Base-by-base conservation (phyloP, 2,329 filamentous ascomycete genomes). In the Westerdykella sp. region DNA sequence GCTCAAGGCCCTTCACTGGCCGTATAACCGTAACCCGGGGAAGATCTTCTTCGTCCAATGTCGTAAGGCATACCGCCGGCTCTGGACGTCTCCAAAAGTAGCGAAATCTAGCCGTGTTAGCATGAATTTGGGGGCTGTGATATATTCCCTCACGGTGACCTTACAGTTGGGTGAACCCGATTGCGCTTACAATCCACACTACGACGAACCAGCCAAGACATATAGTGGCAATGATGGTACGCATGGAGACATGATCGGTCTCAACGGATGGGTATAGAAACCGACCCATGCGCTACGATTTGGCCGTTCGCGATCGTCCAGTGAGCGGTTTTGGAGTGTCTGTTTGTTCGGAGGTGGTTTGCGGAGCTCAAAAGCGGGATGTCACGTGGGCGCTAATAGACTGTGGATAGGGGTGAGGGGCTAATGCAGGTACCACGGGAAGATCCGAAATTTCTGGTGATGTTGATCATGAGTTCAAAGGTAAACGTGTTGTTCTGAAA, bases 21-120 rank as follows among this genome's bases (percentile, higher is more conserved):
- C 93, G 85, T 54, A 98, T 89, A 47, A 95, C 78, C 25, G 93
- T 97, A 57, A 98, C 77, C 69, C 87, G 83, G 13, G 90, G 91
- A 3, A 88, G 73, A 32, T 81, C 69, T 22, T 56, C 50, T 42
- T 56, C 51, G 6, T 66, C 55, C 13, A 67, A 49, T 44, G 46
- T 46, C 2, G 63, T 62, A 15, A 69, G 60, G 66, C 61, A 73
- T 44, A 60, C 51, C 15, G 75, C 71, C 36, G 61, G 67, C 36
- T 58, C 59, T 38, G 72, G 76, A 34, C 60, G 65, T 41, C 55
- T 63, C 18, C 73, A 74, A 56, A 76, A 81, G 55, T 78, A 69
- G 42, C 73, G 71, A 60, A 75, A 75, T 71, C 79, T 81, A 51
- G 34, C 10, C 23, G 14, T 42, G 18, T 51, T 53, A 47, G 57